phyloP scores from a whole-genome alignment of 1,284 basidiomycete genomes.

The Melampsora occidentalis region DNA sequence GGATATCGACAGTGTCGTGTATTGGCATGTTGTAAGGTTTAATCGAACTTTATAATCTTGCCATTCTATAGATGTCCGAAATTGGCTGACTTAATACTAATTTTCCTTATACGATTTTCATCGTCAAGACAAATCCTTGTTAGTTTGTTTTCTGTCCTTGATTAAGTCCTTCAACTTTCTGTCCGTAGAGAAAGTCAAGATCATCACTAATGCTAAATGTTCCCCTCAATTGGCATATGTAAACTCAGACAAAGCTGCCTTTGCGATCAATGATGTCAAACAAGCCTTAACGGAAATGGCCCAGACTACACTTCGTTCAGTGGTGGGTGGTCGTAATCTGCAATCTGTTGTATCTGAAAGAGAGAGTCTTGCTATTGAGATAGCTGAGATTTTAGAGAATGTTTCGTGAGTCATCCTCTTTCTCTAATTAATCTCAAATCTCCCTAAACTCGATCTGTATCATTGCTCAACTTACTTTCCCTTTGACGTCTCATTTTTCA shows the following conservation, averaged over 20 bases:
- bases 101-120: background rate
- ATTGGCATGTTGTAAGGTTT: slow-evolving; percentile 11
- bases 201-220: too few relatives aligned
- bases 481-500: background rate
- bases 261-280: slow-evolving; percentile 82
- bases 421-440: background rate
- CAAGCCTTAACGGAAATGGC: slow-evolving; percentile 86
- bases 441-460: background rate
- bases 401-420: background rate
- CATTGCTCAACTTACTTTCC: background rate
- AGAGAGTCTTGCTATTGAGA: slow-evolving; percentile 91
- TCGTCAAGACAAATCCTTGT: slow-evolving; percentile 9
- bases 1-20: slow-evolving; percentile 11
- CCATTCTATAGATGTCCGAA: background rate
- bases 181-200: background rate
- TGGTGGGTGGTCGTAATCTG: slow-evolving; percentile 47
- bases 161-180: background rate
- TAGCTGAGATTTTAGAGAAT: slow-evolving; percentile 77
- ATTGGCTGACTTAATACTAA: background rate
- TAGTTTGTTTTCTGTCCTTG: background rate
- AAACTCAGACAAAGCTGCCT: slow-evolving; percentile 80
- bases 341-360: slow-evolving; percentile 68
- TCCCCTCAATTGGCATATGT: background rate
- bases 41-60: background rate
- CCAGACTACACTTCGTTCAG: slow-evolving; percentile 90